These are phyloP conservation scores for Chrysochromulina parva DNA, from an alignment of 78 protist genomes.

Conservation along the genomic window DNA sequence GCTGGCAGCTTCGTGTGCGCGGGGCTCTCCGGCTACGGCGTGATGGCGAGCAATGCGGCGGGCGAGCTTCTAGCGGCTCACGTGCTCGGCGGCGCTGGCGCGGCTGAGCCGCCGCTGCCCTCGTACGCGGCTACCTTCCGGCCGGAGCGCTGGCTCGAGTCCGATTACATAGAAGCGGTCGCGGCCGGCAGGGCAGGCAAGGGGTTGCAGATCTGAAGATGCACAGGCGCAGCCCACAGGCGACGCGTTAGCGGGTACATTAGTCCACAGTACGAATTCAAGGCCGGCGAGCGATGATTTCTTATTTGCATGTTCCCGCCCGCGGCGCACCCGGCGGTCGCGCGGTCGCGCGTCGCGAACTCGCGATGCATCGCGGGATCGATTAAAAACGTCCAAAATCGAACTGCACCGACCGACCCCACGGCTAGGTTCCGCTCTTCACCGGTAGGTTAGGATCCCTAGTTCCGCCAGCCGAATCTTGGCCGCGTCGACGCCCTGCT, in stretches of 20 bases:
- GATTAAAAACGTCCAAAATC: no score
- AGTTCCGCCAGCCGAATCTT: not conserved
- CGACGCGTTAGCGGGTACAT: no score
- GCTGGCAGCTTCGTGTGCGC: not conserved
- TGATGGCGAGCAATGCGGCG: not conserved
- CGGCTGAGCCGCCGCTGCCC: not conserved
- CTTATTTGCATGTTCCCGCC: no score
- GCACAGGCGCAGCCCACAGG: no score
- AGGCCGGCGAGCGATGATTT: no score
- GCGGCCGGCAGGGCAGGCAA: not conserved
- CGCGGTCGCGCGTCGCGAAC: no score
- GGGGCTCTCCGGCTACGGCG: conserved; percentile 12
- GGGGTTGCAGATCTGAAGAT: not conserved
- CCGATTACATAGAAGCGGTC: not conserved
- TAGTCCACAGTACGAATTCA: no score
- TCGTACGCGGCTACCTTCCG: not conserved
- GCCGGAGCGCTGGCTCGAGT: not conserved
- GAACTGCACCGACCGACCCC: no score
- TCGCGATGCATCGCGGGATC: no score
- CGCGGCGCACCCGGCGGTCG: no score
- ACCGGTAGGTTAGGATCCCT: no score
- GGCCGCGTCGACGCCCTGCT: conserved; percentile 10
- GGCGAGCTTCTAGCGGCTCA: not conserved
- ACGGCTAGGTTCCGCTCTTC: no score
- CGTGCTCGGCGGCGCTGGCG: not conserved